Base-by-base conservation (phyloP, 768 basidiomycete species). In the Udeniomyces megalosporus region DNA sequence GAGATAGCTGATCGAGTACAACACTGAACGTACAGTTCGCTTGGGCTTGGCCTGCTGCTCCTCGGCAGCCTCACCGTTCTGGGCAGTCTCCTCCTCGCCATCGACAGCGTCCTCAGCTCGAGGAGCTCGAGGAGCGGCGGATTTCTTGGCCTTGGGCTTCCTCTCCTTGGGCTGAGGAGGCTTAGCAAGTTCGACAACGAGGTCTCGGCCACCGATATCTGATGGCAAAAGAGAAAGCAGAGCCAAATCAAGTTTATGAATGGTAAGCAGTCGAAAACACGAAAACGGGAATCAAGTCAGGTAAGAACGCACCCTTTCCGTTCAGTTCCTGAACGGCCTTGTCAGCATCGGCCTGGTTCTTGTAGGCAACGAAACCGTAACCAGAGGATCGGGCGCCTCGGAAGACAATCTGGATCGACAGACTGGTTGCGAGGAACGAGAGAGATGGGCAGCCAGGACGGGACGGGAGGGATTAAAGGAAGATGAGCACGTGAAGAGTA, bases 161-260 rank as follows among this genome's bases (percentile, higher is more conserved):
- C 46, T 53, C 65, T 66, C 56, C 65, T 66, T 66, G 55, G 65
- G 60, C 61, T 61, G 64, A 28, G 54, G 58, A 66, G 88, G 89
- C 78, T 89, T 92, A 73, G 90, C 90, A 74, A 90, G 78, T 80
- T 93, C 88, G 76, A 92, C 80, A 76, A 90, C 85, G 72, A 93
- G 83, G 74, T 77, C 78, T 75, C 90, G 88, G 68, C 85, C 86
- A 68, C 89, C 85, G 75, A 93, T 85, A 76, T 89, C 58, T 65
- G 45, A 7, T 26, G 22, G 22, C 14, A 15, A 12, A 20, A 17
- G 12, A 58, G 44, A 20, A 12, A 20, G 31, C 34, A 29, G 8
- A 14, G 46, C 2, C 4, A 46, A 17, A 17, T 59, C 47, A 20
- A 35, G 5, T 52, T 26, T 17, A 28, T n/a, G 26, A 52, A 17